Percentiles rank a stretch among this genome's conserved stretches.
phyloP scores from a whole-genome alignment of 1,284 basidiomycete species.

The Tylopilus sp. region DNA sequence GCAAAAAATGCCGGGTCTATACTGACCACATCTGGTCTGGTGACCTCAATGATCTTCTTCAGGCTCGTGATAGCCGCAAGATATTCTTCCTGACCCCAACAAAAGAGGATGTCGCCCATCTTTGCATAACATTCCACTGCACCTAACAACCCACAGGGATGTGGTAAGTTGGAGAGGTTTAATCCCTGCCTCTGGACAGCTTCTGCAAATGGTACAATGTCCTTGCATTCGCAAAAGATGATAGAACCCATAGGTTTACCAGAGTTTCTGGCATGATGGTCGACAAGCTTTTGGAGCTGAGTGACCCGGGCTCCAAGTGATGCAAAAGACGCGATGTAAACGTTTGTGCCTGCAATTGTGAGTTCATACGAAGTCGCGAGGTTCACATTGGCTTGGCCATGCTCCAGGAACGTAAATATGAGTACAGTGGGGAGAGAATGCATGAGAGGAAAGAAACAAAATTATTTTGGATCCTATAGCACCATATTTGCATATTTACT shows the following conservation, averaged over 20 bases:
- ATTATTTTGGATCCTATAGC: too few species aligned
- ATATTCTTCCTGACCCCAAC: constrained; percentile 8
- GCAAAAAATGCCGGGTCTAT: neutral
- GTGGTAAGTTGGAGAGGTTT: neutral
- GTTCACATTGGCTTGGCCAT: constrained; percentile 13
- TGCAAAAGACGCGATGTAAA: constrained; percentile 6
- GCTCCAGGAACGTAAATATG: constrained; percentile 10
- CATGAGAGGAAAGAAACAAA: neutral
- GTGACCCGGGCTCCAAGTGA: constrained; percentile 5
- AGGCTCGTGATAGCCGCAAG: neutral
- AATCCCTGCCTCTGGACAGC: neutral
- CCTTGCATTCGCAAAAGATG: constrained; percentile 7
- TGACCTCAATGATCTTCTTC: constrained; percentile 6
- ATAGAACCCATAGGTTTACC: neutral
- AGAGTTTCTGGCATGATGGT: neutral
- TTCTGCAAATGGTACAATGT: neutral
- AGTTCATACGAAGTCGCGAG: constrained; percentile 16
- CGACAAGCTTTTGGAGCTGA: constrained; percentile 11
- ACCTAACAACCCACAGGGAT: constrained; percentile 6
- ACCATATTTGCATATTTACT: too few species aligned
- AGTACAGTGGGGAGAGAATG: constrained; percentile 1
- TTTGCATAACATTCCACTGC: constrained; percentile 4
- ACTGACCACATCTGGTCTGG: constrained; percentile 4
- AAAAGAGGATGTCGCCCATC: neutral
- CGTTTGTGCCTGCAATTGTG: constrained; percentile 4